Evolutionary conservation across 2,329 filamentous ascomycete genomes (phyloP).

Genomic region (Stachybotrys elegans): DNA sequence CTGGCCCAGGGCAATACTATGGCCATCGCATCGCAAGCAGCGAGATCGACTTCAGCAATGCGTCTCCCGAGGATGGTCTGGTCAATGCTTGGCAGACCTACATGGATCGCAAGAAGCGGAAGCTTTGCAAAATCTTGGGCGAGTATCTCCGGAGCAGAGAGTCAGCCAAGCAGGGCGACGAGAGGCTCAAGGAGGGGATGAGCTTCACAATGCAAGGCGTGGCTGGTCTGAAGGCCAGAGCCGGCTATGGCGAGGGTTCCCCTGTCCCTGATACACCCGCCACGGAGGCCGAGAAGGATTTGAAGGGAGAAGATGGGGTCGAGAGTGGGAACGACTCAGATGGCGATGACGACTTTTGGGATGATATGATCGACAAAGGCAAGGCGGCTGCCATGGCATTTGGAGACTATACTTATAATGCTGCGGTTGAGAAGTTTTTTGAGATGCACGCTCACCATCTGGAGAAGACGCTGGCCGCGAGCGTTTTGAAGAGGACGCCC

Average conservation of each 20-base stretch:
- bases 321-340: background rate
- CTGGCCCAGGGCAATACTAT: slow-evolving; percentile 8
- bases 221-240: background rate
- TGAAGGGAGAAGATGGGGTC: background rate
- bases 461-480: slow-evolving; percentile 2
- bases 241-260: background rate
- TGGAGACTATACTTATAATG: background rate
- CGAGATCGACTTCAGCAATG: slow-evolving; percentile 7
- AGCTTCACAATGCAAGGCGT: background rate
- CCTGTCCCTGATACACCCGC: too few species aligned
- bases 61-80: slow-evolving; percentile 2
- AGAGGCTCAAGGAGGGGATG: background rate
- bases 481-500: slow-evolving; percentile 5
- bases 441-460: slow-evolving; percentile 1
- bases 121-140: slow-evolving; percentile 6
- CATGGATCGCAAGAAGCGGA: slow-evolving; percentile 9
- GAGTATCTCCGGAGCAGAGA: slow-evolving; percentile 1
- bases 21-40: slow-evolving; percentile 7
- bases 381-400: slow-evolving; percentile 2
- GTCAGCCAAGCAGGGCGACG: background rate
- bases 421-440: background rate
- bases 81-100: slow-evolving; percentile 7
- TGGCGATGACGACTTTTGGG: background rate
- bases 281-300: too few species aligned
- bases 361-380: background rate